Conservation (phyloP, 805 yeast genomes). For the Nakazawaea ishiwadae region DNA sequence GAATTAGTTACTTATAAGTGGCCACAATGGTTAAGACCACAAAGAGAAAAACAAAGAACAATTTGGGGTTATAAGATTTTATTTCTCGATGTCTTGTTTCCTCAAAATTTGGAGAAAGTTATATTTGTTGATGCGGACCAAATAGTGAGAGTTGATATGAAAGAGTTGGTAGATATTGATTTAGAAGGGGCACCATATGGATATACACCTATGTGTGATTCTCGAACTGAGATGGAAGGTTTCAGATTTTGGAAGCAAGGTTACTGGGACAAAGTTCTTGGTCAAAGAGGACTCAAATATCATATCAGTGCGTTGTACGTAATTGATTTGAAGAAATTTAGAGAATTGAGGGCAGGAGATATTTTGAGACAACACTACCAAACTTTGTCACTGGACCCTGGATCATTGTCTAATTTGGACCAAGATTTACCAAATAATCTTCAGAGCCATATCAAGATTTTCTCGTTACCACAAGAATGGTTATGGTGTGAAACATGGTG, state of each 20-base stretch:
- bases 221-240: conserved; percentile 75
- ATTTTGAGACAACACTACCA: conserved; percentile 80
- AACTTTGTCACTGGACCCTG: conserved; percentile 69
- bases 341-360: conserved; percentile 73
- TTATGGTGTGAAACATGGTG: conserved; percentile 96
- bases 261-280: conserved; percentile 70
- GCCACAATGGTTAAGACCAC: conserved; percentile 87
- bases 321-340: conserved; percentile 66
- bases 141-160: conserved; percentile 69
- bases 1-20: conserved; percentile 83
- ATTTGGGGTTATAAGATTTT: conserved; percentile 88
- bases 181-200: conserved; percentile 83
- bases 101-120: conserved; percentile 66
- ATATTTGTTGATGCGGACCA: conserved; percentile 88
- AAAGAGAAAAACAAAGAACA: conserved; percentile 70
- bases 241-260: conserved; percentile 91
- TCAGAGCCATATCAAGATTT: conserved; percentile 63
- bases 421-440: conserved; percentile 92
- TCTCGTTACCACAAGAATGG: conserved; percentile 78
- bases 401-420: conserved; percentile 76
- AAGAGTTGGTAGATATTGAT: conserved; percentile 63
- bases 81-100: conserved; percentile 84
- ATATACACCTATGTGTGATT: conserved; percentile 82
- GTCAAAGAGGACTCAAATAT: conserved; percentile 53
- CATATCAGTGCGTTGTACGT: conserved; percentile 85